These are phyloP conservation scores for Penstemon newberryi DNA, from an alignment of 257 asterid species.

Conservation along the genomic window DNA sequence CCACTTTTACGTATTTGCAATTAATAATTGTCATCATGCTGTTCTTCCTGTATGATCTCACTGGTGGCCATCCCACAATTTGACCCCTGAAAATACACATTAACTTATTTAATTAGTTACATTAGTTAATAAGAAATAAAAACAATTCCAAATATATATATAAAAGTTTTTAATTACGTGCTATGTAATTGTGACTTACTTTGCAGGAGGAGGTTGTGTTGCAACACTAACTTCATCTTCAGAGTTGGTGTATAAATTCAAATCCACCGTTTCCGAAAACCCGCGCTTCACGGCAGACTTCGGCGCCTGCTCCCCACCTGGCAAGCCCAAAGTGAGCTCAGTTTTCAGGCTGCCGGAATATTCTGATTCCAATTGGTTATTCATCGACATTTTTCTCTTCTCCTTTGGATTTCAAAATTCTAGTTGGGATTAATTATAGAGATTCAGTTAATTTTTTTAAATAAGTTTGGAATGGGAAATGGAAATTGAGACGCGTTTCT, in stretches of 20 bases:
- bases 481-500: slow-evolving; percentile 17
- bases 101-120: not conserved
- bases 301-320: slow-evolving; percentile 44
- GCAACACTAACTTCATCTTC: slow-evolving; percentile 28
- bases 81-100: slow-evolving; percentile 39
- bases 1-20: slow-evolving; percentile 72
- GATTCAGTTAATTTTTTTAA: not conserved
- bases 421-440: not conserved
- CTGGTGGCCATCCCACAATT: slow-evolving; percentile 87
- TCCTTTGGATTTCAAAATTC: slow-evolving; percentile 3
- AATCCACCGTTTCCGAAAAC: slow-evolving; percentile 38
- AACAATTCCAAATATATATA: not conserved
- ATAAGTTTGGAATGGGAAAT: not conserved
- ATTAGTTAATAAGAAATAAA: not conserved
- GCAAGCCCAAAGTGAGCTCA: slow-evolving; percentile 68
- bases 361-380: slow-evolving; percentile 33
- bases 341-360: slow-evolving; percentile 48
- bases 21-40: slow-evolving; percentile 31
- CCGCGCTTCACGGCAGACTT: slow-evolving; percentile 53
- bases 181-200: slow-evolving; percentile 37
- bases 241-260: slow-evolving; percentile 29
- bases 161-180: not conserved
- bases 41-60: slow-evolving; percentile 57
- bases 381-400: slow-evolving; percentile 25
- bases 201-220: slow-evolving; percentile 39